These are phyloP conservation scores for Yarrowia bubula DNA, from an alignment of 805 yeast species.

Conservation along the genomic window DNA sequence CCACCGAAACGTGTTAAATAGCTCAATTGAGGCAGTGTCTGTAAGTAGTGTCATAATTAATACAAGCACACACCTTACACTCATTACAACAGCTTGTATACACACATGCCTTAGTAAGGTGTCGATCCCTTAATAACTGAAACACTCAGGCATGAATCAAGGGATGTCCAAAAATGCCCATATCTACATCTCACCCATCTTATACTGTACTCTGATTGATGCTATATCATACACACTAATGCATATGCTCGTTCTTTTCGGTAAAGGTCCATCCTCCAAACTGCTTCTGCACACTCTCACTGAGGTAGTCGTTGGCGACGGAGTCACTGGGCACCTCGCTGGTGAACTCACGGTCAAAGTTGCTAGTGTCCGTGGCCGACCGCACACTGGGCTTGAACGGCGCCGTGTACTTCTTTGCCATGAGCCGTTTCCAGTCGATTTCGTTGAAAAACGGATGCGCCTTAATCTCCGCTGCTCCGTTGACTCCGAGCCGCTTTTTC, in stretches of 20 bases:
- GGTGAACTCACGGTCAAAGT: constrained; percentile 85
- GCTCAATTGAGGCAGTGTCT: too few relatives aligned
- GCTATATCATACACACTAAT: constrained; percentile 17
- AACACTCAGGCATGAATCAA: too few relatives aligned
- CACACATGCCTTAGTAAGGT: too few relatives aligned
- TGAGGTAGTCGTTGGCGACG: constrained; percentile 86
- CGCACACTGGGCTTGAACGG: constrained; percentile 92
- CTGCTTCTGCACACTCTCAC: constrained; percentile 94
- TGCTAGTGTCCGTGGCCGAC: constrained; percentile 79
- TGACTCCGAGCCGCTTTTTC: constrained; percentile 64
- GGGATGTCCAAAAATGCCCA: too few relatives aligned
- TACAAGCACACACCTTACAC: too few relatives aligned
- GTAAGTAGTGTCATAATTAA: too few relatives aligned
- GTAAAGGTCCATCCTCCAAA: constrained; percentile 98
- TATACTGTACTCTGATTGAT: neutral
- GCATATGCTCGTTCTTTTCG: constrained; percentile 31
- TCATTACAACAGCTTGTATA: too few relatives aligned
- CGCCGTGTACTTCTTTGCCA: constrained; percentile 85
- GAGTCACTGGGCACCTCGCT: constrained; percentile 91
- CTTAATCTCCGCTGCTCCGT: constrained; percentile 83
- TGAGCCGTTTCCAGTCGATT: constrained; percentile 83
- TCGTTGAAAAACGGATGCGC: constrained; percentile 81
- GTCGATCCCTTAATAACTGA: too few relatives aligned
- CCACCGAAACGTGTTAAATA: too few relatives aligned
- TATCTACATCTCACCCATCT: too few relatives aligned